Conservation (phyloP, 1,139 yeast genomes). For the Blastobotrys malaysiensis region DNA sequence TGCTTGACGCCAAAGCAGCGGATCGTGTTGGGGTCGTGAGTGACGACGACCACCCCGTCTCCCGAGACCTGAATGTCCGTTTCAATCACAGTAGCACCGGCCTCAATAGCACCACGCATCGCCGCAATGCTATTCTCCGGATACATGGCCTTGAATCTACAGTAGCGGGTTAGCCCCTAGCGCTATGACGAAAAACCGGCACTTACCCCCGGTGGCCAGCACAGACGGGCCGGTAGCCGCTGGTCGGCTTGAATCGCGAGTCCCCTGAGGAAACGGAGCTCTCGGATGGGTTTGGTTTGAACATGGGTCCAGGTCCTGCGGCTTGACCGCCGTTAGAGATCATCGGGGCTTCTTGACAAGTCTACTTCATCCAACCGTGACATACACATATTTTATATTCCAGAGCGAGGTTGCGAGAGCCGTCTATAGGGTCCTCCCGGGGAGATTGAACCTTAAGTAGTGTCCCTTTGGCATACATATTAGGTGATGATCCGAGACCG, state of each 20-base stretch:
- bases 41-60: constrained; percentile 69
- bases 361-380: no score
- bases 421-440: no score
- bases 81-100: constrained; percentile 71
- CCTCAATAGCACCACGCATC: constrained; percentile 61
- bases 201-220: constrained; percentile 28
- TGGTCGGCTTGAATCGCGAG: not conserved
- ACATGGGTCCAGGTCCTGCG: not conserved
- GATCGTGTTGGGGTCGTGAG: constrained; percentile 62
- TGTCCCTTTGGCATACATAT: no score
- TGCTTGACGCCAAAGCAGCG: constrained; percentile 50
- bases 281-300: not conserved
- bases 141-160: constrained; percentile 34
- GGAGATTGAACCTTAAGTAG: no score
- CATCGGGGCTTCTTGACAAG: not conserved
- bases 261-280: not conserved
- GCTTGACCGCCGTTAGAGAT: not conserved
- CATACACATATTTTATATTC: not conserved
- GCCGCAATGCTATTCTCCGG: constrained; percentile 81
- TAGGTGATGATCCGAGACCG: not conserved
- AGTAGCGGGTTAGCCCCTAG: constrained; percentile 1
- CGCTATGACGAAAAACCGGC: not conserved
- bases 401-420: no score
- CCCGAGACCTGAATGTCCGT: constrained; percentile 76
- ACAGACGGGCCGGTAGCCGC: constrained; percentile 16